These are phyloP conservation scores for Yamagishiella unicocca DNA, from an alignment of 139 green algal species.

Conservation along the genomic window DNA sequence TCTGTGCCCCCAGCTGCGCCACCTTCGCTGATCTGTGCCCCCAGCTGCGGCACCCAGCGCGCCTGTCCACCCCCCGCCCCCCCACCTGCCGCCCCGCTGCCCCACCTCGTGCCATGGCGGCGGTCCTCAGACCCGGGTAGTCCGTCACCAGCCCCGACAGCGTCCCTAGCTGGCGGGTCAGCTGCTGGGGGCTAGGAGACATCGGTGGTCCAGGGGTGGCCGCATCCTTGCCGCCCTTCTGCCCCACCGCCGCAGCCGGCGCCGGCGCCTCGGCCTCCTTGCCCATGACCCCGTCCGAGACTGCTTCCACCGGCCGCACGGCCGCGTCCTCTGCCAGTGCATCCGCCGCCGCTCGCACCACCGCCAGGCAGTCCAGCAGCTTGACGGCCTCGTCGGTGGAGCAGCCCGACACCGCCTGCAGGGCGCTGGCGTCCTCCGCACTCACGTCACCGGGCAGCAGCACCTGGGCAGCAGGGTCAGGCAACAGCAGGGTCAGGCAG, in stretches of 20 bases:
- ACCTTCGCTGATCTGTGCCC: too few relatives aligned
- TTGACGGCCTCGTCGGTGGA: background rate
- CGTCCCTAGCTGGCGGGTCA: background rate
- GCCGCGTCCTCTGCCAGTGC: background rate
- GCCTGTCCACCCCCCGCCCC: too few relatives aligned
- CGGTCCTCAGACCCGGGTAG: slow-evolving; percentile 15
- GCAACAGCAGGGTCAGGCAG: too few relatives aligned
- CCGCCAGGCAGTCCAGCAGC: slow-evolving; percentile 15
- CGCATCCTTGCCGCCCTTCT: background rate
- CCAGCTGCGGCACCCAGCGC: too few relatives aligned
- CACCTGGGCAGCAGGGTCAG: background rate
- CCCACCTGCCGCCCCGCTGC: too few relatives aligned
- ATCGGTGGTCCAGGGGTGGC: background rate
- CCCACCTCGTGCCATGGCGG: slow-evolving; percentile 22
- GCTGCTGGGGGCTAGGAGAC: background rate
- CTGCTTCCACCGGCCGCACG: background rate
- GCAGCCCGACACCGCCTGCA: background rate
- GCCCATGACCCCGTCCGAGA: background rate
- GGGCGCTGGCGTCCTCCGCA: background rate
- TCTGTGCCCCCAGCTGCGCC: too few relatives aligned
- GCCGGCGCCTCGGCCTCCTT: background rate
- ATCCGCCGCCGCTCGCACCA: background rate
- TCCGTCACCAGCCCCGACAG: background rate
- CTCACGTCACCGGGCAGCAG: background rate
- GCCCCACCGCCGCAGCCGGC: background rate